Conservation (phyloP, 2,329 filamentous ascomycete genomes). For the Calonectria fujianensis region DNA sequence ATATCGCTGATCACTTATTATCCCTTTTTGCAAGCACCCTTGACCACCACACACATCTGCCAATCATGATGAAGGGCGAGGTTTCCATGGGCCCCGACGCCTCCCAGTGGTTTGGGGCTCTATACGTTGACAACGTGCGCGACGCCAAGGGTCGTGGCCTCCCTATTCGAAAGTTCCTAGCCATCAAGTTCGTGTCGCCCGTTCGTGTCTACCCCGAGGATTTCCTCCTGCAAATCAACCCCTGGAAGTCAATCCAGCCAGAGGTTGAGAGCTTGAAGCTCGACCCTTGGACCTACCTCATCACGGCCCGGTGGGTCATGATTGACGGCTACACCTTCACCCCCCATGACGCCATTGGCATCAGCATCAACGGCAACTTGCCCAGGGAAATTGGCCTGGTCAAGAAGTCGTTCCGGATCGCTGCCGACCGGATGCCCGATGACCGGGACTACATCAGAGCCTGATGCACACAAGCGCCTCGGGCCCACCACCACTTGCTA, state of each 20-base stretch:
- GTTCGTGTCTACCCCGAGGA: conserved; percentile 27
- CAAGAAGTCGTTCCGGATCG: conserved; percentile 29
- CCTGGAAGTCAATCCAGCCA: conserved; percentile 23
- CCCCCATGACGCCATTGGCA: conserved; percentile 33
- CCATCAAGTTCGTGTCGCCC: conserved; percentile 28
- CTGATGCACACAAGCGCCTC: not conserved
- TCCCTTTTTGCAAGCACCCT: not conserved
- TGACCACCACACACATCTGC: not conserved
- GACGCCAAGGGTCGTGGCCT: conserved; percentile 22
- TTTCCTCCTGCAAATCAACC: conserved; percentile 28
- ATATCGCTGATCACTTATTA: conserved; percentile 18
- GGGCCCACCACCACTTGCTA: not conserved
- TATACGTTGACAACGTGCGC: conserved; percentile 31
- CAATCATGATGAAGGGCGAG: conserved; percentile 29
- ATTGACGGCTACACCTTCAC: conserved; percentile 32
- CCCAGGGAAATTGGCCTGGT: conserved; percentile 20
- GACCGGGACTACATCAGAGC: conserved; percentile 18
- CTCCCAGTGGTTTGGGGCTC: conserved; percentile 30
- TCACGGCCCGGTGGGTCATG: conserved; percentile 32
- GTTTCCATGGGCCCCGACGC: conserved; percentile 31
- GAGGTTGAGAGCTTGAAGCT: conserved; percentile 30
- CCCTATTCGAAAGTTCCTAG: conserved; percentile 26
- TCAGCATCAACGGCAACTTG: conserved; percentile 34
- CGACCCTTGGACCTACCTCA: conserved; percentile 31
- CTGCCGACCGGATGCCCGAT: conserved; percentile 28